Percentiles rank a stretch among this genome's conserved stretches.
phyloP scores from a whole-genome alignment of 163 green algal genomes.

The Coccomyxa subellipsoidea region DNA sequence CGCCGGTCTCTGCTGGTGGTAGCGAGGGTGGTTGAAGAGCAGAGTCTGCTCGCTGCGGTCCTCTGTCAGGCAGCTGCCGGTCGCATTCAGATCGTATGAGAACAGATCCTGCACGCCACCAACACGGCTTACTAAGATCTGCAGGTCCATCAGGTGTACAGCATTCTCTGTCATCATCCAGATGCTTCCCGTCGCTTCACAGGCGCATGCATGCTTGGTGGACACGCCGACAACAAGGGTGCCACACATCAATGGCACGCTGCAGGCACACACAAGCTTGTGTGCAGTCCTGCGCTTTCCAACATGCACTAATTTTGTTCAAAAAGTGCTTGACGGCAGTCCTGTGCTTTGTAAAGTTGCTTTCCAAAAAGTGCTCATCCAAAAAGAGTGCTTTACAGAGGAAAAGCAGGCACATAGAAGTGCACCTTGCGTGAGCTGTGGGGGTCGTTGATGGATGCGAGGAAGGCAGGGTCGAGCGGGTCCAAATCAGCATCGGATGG shows the following conservation, averaged over 20 bases:
- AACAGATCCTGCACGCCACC: not conserved
- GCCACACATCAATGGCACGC: no score
- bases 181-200: no score
- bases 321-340: no score
- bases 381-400: no score
- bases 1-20: not conserved
- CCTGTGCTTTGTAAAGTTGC: not conserved
- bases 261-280: no score
- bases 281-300: no score
- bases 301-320: no score
- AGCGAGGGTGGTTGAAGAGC: not conserved
- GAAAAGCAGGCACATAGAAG: not conserved
- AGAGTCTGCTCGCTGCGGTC: not conserved
- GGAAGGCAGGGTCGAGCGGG: conserved; percentile 10
- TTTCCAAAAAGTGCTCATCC: not conserved
- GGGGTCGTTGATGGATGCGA: conserved; percentile 8
- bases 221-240: no score
- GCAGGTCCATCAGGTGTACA: not conserved
- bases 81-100: not conserved
- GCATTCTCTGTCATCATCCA: no score
- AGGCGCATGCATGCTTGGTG: no score
- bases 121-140: not conserved
- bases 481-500: not conserved
- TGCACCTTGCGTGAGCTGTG: not conserved
- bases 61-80: not conserved